These are phyloP conservation scores for Smallanthus sonchifolius DNA, from an alignment of 129 eudicot species.

Conservation along the genomic window DNA sequence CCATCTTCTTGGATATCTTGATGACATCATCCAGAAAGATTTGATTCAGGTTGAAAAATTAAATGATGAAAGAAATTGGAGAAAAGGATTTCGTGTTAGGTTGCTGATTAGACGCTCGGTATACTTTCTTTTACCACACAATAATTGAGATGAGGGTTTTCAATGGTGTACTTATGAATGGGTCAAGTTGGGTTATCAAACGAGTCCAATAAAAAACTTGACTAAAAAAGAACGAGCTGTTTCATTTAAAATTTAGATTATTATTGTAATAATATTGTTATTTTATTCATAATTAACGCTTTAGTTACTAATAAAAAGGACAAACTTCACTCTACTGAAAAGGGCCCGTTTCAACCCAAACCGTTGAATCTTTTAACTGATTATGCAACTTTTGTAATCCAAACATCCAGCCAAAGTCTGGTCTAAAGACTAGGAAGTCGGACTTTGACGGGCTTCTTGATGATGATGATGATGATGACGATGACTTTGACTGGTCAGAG, in stretches of 20 bases:
- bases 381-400: slow-evolving; percentile 3
- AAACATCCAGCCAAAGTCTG: slow-evolving; percentile 76
- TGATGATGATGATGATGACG: slow-evolving; percentile 70
- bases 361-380: background rate
- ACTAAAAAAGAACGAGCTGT: background rate
- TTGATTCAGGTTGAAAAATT: slow-evolving; percentile 62
- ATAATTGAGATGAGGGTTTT: background rate
- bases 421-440: slow-evolving; percentile 57
- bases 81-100: slow-evolving; percentile 86
- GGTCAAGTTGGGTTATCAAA: background rate
- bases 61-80: slow-evolving; percentile 90
- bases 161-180: background rate
- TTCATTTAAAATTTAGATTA: too few relatives aligned
- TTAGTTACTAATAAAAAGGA: background rate
- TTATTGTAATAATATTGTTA: too few relatives aligned
- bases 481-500: slow-evolving; percentile 35
- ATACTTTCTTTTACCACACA: background rate
- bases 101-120: slow-evolving; percentile 78
- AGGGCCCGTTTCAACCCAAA: background rate
- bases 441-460: slow-evolving; percentile 66
- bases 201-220: too few relatives aligned
- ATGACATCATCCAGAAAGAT: background rate
- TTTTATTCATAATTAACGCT: background rate
- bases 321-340: background rate
- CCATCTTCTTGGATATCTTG: background rate